Base-by-base conservation (phyloP, 768 basidiomycete species). In the Mycena alexandri region DNA sequence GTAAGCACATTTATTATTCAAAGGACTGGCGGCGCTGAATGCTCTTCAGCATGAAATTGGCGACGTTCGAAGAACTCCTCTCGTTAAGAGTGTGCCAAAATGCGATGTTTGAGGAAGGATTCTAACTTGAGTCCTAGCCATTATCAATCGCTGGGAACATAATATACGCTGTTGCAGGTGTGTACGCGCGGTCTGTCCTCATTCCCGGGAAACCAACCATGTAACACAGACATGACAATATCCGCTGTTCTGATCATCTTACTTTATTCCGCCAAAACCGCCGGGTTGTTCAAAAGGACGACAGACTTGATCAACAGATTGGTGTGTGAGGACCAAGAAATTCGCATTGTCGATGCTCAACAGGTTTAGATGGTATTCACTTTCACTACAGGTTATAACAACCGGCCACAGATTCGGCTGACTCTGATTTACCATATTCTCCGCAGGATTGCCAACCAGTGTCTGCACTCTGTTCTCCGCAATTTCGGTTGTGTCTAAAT, bases 241-340 rank as follows among this genome's bases (percentile, higher is more conserved):
- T 60, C 60, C 22, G 48, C 47, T 36, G 21, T 36, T 14, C 17
- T 57, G 11, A 36, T 64, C 16, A 48, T 41, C 24, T 22, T 57
- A 34, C 46, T 64, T 4, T 44, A 64, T 11, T 12, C 6, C 46
- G 29, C 54, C 0, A 64, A 64, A 34, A 44, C 54, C 38, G 9
- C 14, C 3, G 63, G 54, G 16, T 56, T n/a, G n/a, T n/a, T 9
- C 54, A 38, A 34, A 48, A 47, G n/a, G 21, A 29, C 63, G 12
- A 64, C 63, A 8, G 63, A 64, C 34, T 29, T 64, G 54, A 47
- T 64, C 19, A 64, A 57, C 34, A 46, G 63, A 22, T 25, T 68
- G 61, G 67, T 63, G 44, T 19, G 54, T 43, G 14, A 44, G 22
- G 22, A 29, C 29, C 3, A 6, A 29, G 29, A 29, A 29, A 41